Base-by-base conservation (phyloP, 2,329 filamentous ascomycete genomes). In the Bretziella fagacearum region DNA sequence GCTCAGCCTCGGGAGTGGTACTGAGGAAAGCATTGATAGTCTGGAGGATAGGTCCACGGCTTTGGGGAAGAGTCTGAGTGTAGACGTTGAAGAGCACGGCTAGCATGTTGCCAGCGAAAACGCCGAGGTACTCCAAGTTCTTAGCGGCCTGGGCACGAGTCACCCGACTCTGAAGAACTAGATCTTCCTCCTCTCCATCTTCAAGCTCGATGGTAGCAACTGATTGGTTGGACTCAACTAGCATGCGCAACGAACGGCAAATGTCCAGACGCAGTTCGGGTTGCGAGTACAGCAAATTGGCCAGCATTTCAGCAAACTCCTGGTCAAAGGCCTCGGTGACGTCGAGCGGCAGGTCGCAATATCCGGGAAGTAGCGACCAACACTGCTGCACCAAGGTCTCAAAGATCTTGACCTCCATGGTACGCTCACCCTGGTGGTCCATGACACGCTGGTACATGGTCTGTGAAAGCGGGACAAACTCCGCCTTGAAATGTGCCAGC, bases 41-140 rank as follows among this genome's bases (percentile, higher is more conserved):
- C 60, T 89, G 84, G 27, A 98, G 68, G 46, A 98, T 91, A 17
- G 84, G 85, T 0, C 85, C 87, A 55, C 91, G 75, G 57, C 84
- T 91, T 58, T 95, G 85, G 2, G 91, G 89, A 22, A 98, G 70
- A 1, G 91, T 98, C 62, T 95, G 84, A 53, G 84, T 94, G 65
- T 98, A 98, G 37, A 98, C 89, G 59, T 98, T 98, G 70, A 98
- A 96, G n/a, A 98, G 68, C 0, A 96, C 89, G 5, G 91, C 87
- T 35, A 98, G 74, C 63, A 98, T 74, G 56, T 96, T 96, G 51
- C 81, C 81, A 1, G 89, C 73, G 58, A 91, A 87, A 1, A 68
- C 67, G 13, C 84, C 77, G 10, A 98, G 69, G 59, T 93, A 80
- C n/a, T 76, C 67, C 32, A 96, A 65, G 58, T 95, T 95, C 62